Evolutionary conservation across 2,329 filamentous ascomycete species (phyloP).

Genomic region (Cryoendolithus antarcticus): DNA sequence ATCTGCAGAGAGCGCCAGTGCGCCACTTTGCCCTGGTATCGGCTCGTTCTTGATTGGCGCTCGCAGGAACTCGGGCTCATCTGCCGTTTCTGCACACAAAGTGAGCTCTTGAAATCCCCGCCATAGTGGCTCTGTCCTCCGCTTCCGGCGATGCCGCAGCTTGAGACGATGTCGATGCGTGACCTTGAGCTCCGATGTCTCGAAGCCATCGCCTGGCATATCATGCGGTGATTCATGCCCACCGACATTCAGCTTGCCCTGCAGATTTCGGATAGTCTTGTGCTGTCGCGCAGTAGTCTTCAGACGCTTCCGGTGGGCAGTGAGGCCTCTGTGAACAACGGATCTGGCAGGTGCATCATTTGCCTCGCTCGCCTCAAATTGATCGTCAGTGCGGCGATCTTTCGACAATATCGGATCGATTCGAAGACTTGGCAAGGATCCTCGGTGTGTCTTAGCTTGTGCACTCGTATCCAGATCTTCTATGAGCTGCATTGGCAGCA

Average conservation of each 20-base stretch:
- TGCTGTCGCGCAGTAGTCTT: slow-evolving; percentile 10
- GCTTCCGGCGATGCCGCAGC: neutral
- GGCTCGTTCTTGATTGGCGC: neutral
- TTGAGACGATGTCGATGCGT: neutral
- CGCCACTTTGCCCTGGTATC: too few relatives aligned
- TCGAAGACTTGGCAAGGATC: neutral
- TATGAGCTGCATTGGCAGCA: slow-evolving; percentile 6
- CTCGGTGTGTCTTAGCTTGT: too few relatives aligned
- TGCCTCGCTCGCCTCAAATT: neutral
- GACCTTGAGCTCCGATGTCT: slow-evolving; percentile 9
- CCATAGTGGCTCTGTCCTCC: neutral
- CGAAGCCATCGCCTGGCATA: slow-evolving; percentile 12
- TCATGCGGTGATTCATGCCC: neutral
- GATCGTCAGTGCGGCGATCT: neutral
- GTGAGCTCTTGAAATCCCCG: slow-evolving; percentile 2
- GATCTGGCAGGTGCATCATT: neutral
- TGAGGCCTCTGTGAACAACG: slow-evolving; percentile 12
- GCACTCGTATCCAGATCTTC: neutral
- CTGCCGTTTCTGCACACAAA: slow-evolving; percentile 13
- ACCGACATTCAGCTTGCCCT: slow-evolving; percentile 5
- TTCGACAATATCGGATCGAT: neutral
- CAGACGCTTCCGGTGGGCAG: slow-evolving; percentile 12
- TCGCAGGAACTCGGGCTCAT: slow-evolving; percentile 12
- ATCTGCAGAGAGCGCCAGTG: too few relatives aligned
- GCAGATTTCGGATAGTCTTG: slow-evolving; percentile 9